These are phyloP conservation scores for Cyberlindnera japonica DNA, from an alignment of 805 yeast species.

Conservation along the genomic window DNA sequence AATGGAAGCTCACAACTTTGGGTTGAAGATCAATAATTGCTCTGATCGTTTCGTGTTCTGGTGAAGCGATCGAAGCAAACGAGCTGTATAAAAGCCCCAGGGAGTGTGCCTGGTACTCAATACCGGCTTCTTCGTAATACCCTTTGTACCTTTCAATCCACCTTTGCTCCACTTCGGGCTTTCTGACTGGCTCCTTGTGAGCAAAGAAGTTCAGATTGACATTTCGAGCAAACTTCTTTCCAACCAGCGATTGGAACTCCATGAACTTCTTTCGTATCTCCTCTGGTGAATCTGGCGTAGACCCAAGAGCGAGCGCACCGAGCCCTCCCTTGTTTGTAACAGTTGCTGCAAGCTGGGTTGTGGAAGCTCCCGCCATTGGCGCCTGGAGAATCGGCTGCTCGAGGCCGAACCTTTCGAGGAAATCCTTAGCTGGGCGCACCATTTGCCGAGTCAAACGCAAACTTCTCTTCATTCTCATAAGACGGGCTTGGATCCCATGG, in stretches of 20 bases:
- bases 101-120: constrained; percentile 1
- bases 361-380: constrained; percentile 59
- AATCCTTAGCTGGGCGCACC: too few species aligned
- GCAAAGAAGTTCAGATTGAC: constrained; percentile 48
- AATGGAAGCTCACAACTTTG: constrained; percentile 48
- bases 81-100: constrained; percentile 15
- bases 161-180: constrained; percentile 15
- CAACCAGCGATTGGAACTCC: constrained; percentile 14
- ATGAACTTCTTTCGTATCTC: constrained; percentile 12
- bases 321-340: constrained; percentile 43
- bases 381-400: constrained; percentile 47
- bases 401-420: constrained; percentile 28
- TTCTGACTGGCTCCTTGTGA: constrained; percentile 30
- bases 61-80: constrained; percentile 13
- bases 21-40: constrained; percentile 32
- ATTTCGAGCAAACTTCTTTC: constrained; percentile 6
- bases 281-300: constrained; percentile 11
- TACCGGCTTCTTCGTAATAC: constrained; percentile 3
- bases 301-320: constrained; percentile 41
- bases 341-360: constrained; percentile 40
- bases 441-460: too few species aligned
- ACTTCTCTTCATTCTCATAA: too few species aligned
- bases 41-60: constrained; percentile 14
- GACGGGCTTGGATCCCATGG: too few species aligned
- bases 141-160: constrained; percentile 24